Evolutionary conservation across 805 yeast genomes (phyloP).

Genomic region (Teunomyces lycoperdinae): DNA sequence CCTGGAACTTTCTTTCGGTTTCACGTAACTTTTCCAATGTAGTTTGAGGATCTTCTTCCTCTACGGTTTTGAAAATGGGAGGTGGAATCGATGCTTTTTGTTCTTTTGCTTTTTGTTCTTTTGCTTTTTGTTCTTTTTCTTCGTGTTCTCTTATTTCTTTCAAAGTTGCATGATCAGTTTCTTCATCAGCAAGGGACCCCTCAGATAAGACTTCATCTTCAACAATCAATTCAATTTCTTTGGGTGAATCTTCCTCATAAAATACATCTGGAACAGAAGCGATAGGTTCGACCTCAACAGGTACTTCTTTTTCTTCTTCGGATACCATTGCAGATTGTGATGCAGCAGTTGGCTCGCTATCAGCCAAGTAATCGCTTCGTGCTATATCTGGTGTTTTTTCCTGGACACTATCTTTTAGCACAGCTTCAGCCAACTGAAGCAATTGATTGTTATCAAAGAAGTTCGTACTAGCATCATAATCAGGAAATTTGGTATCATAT

Average conservation of each 20-base stretch:
- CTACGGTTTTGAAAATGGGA: slow-evolving; percentile 27
- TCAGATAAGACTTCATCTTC: slow-evolving; percentile 18
- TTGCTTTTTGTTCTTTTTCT: slow-evolving; percentile 11
- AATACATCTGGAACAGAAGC: slow-evolving; percentile 15
- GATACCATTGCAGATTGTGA: not conserved
- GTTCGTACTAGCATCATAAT: not conserved
- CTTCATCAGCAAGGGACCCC: slow-evolving; percentile 19
- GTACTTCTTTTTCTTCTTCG: not conserved
- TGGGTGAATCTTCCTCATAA: slow-evolving; percentile 13
- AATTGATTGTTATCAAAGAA: not conserved
- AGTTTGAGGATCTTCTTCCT: slow-evolving; percentile 23
- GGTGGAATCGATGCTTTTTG: slow-evolving; percentile 12
- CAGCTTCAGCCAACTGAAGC: not conserved
- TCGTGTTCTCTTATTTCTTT: slow-evolving; percentile 5
- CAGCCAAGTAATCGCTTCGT: slow-evolving; percentile 10
- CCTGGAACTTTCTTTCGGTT: slow-evolving; percentile 22
- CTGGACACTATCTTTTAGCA: slow-evolving; percentile 2
- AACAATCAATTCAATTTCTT: not conserved
- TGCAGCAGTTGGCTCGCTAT: slow-evolving; percentile 17
- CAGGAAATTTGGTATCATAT: not conserved
- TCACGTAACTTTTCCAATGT: slow-evolving; percentile 19
- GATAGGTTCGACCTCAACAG: not conserved
- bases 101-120: slow-evolving; percentile 10
- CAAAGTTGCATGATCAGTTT: slow-evolving; percentile 7
- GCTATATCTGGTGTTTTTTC: not conserved